Evolutionary conservation across 805 yeast species (phyloP).

Genomic region (Metschnikowia santaceciliae): DNA sequence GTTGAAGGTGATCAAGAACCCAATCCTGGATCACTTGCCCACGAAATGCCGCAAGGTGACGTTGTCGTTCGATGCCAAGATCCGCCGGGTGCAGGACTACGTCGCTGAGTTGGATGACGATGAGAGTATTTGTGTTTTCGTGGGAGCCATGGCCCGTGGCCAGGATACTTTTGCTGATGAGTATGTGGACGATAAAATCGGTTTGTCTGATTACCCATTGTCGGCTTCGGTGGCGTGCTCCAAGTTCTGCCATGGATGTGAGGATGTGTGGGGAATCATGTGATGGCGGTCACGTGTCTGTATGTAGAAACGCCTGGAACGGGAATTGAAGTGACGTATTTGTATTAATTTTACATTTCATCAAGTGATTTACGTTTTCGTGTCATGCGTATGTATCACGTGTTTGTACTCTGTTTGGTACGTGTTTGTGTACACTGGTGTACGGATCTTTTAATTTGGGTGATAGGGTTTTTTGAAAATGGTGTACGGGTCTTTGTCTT

Average conservation of each 20-base stretch:
- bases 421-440: not conserved
- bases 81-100: constrained; percentile 84
- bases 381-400: not conserved
- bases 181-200: constrained; percentile 92
- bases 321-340: no score
- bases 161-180: constrained; percentile 97
- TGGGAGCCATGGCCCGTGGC: constrained; percentile 99
- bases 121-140: constrained; percentile 95
- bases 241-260: constrained; percentile 97
- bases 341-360: no score
- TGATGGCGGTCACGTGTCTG: constrained; percentile 2
- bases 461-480: not conserved
- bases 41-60: constrained; percentile 93
- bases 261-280: constrained; percentile 90
- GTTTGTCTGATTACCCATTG: constrained; percentile 90
- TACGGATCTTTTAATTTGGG: not conserved
- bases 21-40: constrained; percentile 94
- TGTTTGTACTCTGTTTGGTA: not conserved
- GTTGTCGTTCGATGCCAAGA: constrained; percentile 86
- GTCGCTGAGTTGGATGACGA: constrained; percentile 74
- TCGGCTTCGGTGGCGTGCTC: constrained; percentile 98
- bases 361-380: not conserved
- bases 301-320: not conserved
- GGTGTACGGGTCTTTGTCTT: not conserved
- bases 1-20: constrained; percentile 91